Conservation (phyloP, 2,329 filamentous ascomycete species). For the Alternaria tenuissima region DNA sequence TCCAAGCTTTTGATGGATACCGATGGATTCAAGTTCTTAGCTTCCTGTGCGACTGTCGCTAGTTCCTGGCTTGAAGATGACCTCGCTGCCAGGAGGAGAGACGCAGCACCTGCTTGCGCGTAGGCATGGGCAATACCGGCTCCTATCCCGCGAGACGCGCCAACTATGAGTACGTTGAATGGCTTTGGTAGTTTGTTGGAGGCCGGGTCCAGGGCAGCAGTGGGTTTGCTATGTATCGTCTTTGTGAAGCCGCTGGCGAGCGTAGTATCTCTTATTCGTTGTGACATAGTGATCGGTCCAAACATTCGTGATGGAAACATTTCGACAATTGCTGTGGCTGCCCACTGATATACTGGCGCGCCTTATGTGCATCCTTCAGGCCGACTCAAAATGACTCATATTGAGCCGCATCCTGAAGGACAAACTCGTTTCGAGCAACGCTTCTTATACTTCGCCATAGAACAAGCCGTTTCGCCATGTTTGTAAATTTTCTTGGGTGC, state of each 20-base stretch:
- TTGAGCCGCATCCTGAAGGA: not conserved
- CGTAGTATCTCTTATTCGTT: slow-evolving; percentile 21
- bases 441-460: not conserved
- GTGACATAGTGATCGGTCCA: slow-evolving; percentile 11
- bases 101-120: slow-evolving; percentile 36
- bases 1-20: slow-evolving; percentile 7
- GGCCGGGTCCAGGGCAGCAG: slow-evolving; percentile 21
- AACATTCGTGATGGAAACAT: not conserved
- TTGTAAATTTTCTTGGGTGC: not conserved
- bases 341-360: not conserved
- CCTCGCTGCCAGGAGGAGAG: slow-evolving; percentile 38
- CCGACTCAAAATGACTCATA: slow-evolving; percentile 1
- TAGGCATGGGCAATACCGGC: slow-evolving; percentile 41
- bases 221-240: slow-evolving; percentile 22
- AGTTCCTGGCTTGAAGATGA: slow-evolving; percentile 27
- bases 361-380: not conserved
- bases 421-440: not conserved
- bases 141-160: slow-evolving; percentile 46
- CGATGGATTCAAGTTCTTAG: slow-evolving; percentile 15
- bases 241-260: slow-evolving; percentile 30
- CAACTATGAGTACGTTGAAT: slow-evolving; percentile 43
- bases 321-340: not conserved
- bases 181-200: slow-evolving; percentile 29
- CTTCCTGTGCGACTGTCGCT: slow-evolving; percentile 20
- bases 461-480: no score